A percentile compares a stretch with the other conserved stretches of the same genome.
Evolutionary conservation across 768 basidiomycete species (phyloP).

Genomic region (Suillus bovinus): DNA sequence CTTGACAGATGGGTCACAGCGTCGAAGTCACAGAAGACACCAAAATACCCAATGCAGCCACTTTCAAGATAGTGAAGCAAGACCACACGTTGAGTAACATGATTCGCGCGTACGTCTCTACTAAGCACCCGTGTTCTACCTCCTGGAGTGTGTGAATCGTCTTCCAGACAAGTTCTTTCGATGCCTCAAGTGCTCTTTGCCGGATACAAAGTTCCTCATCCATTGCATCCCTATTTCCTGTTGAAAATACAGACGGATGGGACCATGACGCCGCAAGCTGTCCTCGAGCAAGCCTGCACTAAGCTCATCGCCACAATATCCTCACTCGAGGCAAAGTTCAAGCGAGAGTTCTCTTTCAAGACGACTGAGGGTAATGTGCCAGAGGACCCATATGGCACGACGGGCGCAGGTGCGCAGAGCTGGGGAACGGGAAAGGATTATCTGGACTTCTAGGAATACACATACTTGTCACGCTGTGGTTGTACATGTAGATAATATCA

Average conservation of each 20-base stretch:
- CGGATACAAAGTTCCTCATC: slow-evolving; percentile 97
- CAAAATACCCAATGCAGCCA: slow-evolving; percentile 97
- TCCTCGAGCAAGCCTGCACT: slow-evolving; percentile 81
- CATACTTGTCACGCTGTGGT: slow-evolving; percentile 4
- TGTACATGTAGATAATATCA: not conserved
- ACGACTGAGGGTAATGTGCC: slow-evolving; percentile 54
- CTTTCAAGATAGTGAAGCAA: slow-evolving; percentile 92
- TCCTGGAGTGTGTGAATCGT: slow-evolving; percentile 6
- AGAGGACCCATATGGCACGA: slow-evolving; percentile 54
- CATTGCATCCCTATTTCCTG: slow-evolving; percentile 90
- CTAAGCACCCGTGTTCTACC: slow-evolving; percentile 14
- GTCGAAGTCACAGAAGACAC: slow-evolving; percentile 93
- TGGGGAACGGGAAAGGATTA: slow-evolving; percentile 55
- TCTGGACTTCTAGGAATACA: slow-evolving; percentile 47
- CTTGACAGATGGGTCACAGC: slow-evolving; percentile 41
- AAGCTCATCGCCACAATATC: slow-evolving; percentile 74
- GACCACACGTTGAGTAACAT: slow-evolving; percentile 97
- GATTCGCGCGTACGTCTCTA: slow-evolving; percentile 78
- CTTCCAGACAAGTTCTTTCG: slow-evolving; percentile 78
- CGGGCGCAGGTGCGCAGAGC: slow-evolving; percentile 38
- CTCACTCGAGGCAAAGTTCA: slow-evolving; percentile 73
- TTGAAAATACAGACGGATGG: slow-evolving; percentile 97
- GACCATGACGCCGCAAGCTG: slow-evolving; percentile 73
- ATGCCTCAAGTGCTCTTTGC: slow-evolving; percentile 92
- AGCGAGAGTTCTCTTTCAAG: slow-evolving; percentile 79